Conservation (phyloP, 2,329 filamentous ascomycete species). For the Fusarium pseudoanthophilum region DNA sequence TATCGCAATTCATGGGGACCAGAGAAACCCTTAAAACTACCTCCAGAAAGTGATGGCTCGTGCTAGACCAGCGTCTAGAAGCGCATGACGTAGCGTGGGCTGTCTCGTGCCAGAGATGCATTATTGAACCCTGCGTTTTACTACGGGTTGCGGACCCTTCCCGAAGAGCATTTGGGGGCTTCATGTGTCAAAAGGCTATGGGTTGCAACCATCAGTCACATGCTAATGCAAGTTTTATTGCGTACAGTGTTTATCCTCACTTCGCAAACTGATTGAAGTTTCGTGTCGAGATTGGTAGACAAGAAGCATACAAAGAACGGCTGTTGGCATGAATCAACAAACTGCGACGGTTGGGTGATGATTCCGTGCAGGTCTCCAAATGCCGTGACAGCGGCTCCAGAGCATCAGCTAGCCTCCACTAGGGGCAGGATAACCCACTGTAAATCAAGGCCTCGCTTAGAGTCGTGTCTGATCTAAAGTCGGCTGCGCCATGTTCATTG, state of each 20-base stretch:
- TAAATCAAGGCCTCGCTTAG: neutral
- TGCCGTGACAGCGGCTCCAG: neutral
- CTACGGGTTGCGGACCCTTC: neutral
- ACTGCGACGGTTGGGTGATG: neutral
- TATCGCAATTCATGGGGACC: neutral
- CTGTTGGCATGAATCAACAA: too few relatives aligned
- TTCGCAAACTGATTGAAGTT: accelerated
- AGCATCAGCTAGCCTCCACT: neutral
- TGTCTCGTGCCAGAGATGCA: neutral
- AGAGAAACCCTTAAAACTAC: neutral
- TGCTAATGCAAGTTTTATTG: neutral
- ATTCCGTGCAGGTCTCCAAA: neutral
- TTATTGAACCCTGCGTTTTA: neutral
- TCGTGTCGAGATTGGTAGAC: too few relatives aligned
- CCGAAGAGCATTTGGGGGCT: neutral
- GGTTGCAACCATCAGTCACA: constrained; percentile 1
- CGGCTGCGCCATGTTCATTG: neutral
- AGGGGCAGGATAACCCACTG: neutral
- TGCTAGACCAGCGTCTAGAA: neutral
- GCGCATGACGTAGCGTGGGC: neutral
- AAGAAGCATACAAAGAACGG: neutral
- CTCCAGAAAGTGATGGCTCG: neutral
- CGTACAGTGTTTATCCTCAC: neutral
- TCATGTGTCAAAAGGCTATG: neutral
- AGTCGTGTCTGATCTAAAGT: neutral